Percentiles rank a stretch among this genome's conserved stretches.
Conservation (phyloP, 176 grass and related monocot genomes). For the Coix lacrymajobi region DNA sequence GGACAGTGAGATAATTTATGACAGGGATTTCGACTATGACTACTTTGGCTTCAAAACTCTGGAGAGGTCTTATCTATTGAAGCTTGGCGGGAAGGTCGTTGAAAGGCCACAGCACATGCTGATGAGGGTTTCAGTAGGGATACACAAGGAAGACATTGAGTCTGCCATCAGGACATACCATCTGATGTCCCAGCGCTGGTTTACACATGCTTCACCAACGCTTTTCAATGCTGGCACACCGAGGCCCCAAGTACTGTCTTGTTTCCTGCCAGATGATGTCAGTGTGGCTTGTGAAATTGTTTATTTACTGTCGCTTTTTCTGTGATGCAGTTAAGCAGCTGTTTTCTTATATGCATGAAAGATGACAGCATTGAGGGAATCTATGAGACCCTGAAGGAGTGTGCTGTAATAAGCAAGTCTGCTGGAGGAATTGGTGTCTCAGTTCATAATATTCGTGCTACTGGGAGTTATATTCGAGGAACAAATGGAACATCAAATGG, state of each 20-base stretch:
- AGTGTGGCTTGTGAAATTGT: neutral
- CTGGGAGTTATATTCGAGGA: conserved; percentile 83
- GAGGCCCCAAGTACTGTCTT: conserved; percentile 60
- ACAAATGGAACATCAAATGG: conserved; percentile 94
- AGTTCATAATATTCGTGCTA: conserved; percentile 81
- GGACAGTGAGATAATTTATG: conserved; percentile 99
- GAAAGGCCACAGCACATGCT: conserved; percentile 96
- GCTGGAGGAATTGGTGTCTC: conserved; percentile 96
- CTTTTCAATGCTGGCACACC: conserved; percentile 95
- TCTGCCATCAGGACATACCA: conserved; percentile 83
- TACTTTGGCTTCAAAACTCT: conserved; percentile 98
- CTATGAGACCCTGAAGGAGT: conserved; percentile 95
- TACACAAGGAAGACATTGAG: conserved; percentile 90
- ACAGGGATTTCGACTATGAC: conserved; percentile 94
- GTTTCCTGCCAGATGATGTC: neutral
- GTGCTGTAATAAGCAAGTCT: conserved; percentile 92
- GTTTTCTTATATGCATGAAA: conserved; percentile 98
- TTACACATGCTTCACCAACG: conserved; percentile 89
- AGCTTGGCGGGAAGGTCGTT: conserved; percentile 53
- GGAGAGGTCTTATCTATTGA: conserved; percentile 93
- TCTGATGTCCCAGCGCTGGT: conserved; percentile 95
- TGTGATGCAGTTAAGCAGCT: conserved; percentile 76
- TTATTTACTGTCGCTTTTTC: neutral
- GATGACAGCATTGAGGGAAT: conserved; percentile 97
- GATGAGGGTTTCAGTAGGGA: conserved; percentile 95